Percentiles rank a stretch among this genome's conserved stretches.
phyloP scores from a whole-genome alignment of 139 green algal genomes.

The Haematococcus sp. region DNA sequence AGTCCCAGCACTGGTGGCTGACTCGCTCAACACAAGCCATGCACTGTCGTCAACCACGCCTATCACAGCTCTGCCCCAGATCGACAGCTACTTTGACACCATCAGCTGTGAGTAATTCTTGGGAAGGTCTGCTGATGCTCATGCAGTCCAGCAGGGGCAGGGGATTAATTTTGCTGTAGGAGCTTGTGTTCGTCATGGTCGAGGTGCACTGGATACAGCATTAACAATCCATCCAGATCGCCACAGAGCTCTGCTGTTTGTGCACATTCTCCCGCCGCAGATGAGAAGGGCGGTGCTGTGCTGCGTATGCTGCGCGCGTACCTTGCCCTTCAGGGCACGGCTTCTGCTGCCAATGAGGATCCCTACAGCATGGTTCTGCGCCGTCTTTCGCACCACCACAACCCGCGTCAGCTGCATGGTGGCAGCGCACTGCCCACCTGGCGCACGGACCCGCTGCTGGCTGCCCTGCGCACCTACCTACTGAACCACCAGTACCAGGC shows the following conservation, averaged over 20 bases:
- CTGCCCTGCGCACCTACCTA: too few species aligned
- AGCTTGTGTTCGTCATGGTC: too few species aligned
- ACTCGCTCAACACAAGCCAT: constrained; percentile 23
- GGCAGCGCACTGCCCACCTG: neutral
- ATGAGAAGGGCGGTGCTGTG: constrained; percentile 79
- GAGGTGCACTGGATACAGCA: neutral
- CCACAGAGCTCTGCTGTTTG: neutral
- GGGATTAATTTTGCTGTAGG: neutral
- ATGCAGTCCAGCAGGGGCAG: neutral
- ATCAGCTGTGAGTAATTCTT: constrained; percentile 36
- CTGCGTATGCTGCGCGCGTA: constrained; percentile 87
- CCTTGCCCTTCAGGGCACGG: constrained; percentile 24
- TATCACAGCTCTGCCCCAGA: constrained; percentile 40
- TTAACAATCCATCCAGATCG: too few species aligned
- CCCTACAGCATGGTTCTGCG: neutral
- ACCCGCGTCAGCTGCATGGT: neutral
- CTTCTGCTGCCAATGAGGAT: neutral
- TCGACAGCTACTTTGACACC: constrained; percentile 64
- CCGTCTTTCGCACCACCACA: neutral
- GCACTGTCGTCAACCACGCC: constrained; percentile 31
- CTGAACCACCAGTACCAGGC: too few species aligned
- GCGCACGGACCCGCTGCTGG: neutral
- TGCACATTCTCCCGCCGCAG: constrained; percentile 39
- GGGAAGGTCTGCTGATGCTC: too few species aligned
- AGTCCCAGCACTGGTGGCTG: constrained; percentile 30